A percentile compares a stretch with the other conserved stretches of the same genome.
Conservation (phyloP, 164 flowering plant genomes). For the Vitis cinerea region DNA sequence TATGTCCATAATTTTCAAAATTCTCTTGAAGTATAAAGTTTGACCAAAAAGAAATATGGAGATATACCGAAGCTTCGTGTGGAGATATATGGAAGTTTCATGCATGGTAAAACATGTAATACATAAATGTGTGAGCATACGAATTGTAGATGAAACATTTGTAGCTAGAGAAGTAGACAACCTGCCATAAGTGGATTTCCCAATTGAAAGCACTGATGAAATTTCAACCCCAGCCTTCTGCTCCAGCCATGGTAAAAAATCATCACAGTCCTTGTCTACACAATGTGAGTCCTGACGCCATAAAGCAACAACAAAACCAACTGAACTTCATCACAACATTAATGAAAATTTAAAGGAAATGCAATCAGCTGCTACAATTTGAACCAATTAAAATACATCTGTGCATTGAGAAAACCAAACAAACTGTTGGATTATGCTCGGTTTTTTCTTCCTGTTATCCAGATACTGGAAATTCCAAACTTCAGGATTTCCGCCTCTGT, state of each 20-base stretch:
- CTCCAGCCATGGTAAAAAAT: constrained; percentile 76
- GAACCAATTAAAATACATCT: not conserved
- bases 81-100: not conserved
- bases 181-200: constrained; percentile 72
- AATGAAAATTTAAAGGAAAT: not conserved
- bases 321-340: not conserved
- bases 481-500: too few species aligned
- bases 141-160: not conserved
- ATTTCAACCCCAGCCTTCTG: constrained; percentile 58
- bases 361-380: not conserved
- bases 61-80: not conserved
- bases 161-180: constrained; percentile 5
- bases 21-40: too few species aligned
- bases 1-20: too few species aligned
- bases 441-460: not conserved
- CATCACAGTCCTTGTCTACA: constrained; percentile 37
- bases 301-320: not conserved
- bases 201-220: constrained; percentile 61
- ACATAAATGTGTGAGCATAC: not conserved
- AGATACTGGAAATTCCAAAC: too few species aligned
- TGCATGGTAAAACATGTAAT: not conserved
- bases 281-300: constrained; percentile 18
- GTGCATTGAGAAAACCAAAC: not conserved
- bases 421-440: too few species aligned
- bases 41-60: too few species aligned